Base-by-base conservation (phyloP, 768 basidiomycete genomes). In the Cantharellus cinnabarinus region DNA sequence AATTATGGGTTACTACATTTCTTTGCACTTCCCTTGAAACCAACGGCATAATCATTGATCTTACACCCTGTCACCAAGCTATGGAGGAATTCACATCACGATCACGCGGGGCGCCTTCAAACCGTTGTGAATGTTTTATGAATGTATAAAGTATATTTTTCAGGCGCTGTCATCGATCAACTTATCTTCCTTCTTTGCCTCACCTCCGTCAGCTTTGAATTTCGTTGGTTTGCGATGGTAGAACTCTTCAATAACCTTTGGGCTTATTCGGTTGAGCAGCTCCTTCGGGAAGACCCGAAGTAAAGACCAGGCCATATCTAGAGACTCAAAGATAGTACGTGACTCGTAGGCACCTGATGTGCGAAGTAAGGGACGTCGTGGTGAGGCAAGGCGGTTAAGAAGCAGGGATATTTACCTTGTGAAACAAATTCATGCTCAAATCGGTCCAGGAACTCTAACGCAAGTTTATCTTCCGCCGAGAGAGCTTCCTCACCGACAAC, bases 281-380 rank as follows among this genome's bases (percentile, higher is more conserved):
- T 97, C 94, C 72, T 93, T 91, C 62, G 95, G 95, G 87, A 98
- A 99, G 69, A 94, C 94, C 64, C 95, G 85, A 64, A 99, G 77
- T 57, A 99, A 72, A 34, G 85, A 84, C 95, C 95, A 99, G 29
- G 91, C 95, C 59, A 98, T 77, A 72, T 99, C 95, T 50, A 99
- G 79, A 56, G 90, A 93, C 66, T 99, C 94, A 69, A 95, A 95
- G 72, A 99, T 85, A 57, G 88, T 89, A 61, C 95, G 82, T 54
- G 91, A 83, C 72, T 98, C 95, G 71, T 94, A 94, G 38, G 88
- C 78, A 59, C 90, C 89, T 93, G 67, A 41, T 57, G 35, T 41
- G 60, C n/a, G 0, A 4, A 38, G 52, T 38, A 10, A 35, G 35
- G 52, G 52, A 38, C 10, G 52, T 10, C 10, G 56, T 48, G 5